Evolutionary conservation across 2,329 filamentous ascomycete genomes (phyloP).

Genomic region (Colletotrichum liaoningense): DNA sequence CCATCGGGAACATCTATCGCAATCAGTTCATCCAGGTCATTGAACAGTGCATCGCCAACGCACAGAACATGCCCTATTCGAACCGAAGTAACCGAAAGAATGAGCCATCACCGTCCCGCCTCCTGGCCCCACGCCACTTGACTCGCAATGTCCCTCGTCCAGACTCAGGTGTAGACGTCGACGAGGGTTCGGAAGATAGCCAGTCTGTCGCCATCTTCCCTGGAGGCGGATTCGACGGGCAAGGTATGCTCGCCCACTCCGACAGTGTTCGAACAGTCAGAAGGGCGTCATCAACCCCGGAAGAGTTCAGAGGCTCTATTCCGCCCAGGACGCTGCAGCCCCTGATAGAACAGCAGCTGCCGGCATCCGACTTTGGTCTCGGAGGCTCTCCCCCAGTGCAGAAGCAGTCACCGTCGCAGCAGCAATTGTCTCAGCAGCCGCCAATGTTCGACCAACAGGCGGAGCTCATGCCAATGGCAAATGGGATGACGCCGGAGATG

Average conservation of each 20-base stretch:
- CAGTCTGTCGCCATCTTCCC: conserved; percentile 24
- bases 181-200: conserved; percentile 50
- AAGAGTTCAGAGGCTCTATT: conserved; percentile 27
- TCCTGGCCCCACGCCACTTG: conserved; percentile 39
- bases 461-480: neutral
- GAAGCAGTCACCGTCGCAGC: conserved; percentile 3
- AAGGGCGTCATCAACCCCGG: conserved; percentile 30
- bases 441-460: neutral
- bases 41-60: conserved; percentile 48
- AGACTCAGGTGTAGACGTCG: conserved; percentile 52
- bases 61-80: conserved; percentile 51
- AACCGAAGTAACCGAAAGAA: conserved; percentile 55
- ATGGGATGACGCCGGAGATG: conserved; percentile 27
- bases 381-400: neutral
- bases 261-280: conserved; percentile 47
- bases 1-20: conserved; percentile 51
- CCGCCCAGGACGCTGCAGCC: conserved; percentile 25
- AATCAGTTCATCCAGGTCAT: conserved; percentile 54
- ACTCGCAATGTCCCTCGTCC: conserved; percentile 44
- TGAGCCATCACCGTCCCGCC: conserved; percentile 39
- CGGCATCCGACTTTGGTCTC: neutral
- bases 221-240: conserved; percentile 7
- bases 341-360: conserved; percentile 33
- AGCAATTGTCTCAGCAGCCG: conserved; percentile 5
- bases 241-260: conserved; percentile 39